These are phyloP conservation scores for Colletotrichum kahawae DNA, from an alignment of 2,329 filamentous ascomycete genomes.

Conservation along the genomic window DNA sequence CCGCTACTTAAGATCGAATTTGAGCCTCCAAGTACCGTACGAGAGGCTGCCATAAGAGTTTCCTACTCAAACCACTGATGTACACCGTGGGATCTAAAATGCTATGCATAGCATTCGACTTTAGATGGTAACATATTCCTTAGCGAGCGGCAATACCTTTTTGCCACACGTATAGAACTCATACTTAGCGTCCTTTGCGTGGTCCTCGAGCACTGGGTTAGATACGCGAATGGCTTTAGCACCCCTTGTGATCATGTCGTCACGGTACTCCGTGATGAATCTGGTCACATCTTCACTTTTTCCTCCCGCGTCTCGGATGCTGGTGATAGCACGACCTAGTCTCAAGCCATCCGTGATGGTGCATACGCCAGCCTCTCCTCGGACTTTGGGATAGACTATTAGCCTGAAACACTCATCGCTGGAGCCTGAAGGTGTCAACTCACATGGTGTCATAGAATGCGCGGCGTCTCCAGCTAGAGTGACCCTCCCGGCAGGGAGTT, in stretches of 20 bases:
- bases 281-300: not conserved
- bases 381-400: not conserved
- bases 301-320: not conserved
- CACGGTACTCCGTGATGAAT: not conserved
- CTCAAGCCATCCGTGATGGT: not conserved
- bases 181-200: not conserved
- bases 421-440: not conserved
- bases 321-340: not conserved
- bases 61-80: not conserved
- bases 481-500: not conserved
- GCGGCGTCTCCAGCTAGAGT: not conserved
- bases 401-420: not conserved
- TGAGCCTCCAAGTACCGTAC: rapidly evolving
- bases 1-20: not conserved
- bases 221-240: not conserved
- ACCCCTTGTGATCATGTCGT: not conserved
- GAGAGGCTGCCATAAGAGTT: not conserved
- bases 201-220: not conserved
- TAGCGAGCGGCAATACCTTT: not conserved
- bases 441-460: not conserved
- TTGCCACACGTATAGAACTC: not conserved
- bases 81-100: not conserved
- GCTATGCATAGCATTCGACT: not conserved
- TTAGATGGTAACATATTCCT: not conserved
- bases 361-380: not conserved